Evolutionary conservation across 2,329 filamentous ascomycete species (phyloP).

Genomic region (Aspergillus fructus): DNA sequence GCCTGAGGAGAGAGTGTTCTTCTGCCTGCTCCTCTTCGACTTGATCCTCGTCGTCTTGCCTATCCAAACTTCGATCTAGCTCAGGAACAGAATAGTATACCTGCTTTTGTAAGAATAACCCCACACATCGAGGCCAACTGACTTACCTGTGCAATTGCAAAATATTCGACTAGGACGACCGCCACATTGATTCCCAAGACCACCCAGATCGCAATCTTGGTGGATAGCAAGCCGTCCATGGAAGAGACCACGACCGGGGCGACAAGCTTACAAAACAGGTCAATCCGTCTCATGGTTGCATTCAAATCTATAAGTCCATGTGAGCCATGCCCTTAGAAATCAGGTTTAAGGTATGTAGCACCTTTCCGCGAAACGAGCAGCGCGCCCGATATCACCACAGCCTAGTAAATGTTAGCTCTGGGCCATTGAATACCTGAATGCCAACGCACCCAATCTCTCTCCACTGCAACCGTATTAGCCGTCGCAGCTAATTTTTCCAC

Average conservation of each 20-base stretch:
- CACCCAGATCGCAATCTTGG: conserved; percentile 46
- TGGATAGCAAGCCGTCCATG: conserved; percentile 43
- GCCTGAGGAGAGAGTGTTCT: background rate
- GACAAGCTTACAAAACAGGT: conserved; percentile 57
- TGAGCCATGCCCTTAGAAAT: background rate
- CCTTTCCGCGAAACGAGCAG: conserved; percentile 43
- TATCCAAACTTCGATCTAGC: conserved; percentile 11
- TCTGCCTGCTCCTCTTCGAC: background rate
- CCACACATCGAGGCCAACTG: background rate
- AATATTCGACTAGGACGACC: conserved; percentile 41
- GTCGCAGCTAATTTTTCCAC: conserved; percentile 67
- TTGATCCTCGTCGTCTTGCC: background rate
- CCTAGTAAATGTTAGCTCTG: conserved; percentile 17
- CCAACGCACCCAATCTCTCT: conserved; percentile 63
- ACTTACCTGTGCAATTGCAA: conserved; percentile 38
- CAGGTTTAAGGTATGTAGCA: conserved; percentile 23
- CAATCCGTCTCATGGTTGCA: conserved; percentile 57
- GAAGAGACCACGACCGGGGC: conserved; percentile 54
- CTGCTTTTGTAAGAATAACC: background rate
- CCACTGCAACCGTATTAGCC: conserved; percentile 67
- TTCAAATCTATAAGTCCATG: conserved; percentile 41
- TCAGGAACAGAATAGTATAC: conserved; percentile 23
- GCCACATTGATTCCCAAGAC: conserved; percentile 47
- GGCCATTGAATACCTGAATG: background rate
- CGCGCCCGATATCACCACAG: conserved; percentile 31